Evolutionary conservation across 176 grass and related monocot genomes (phyloP).

Genomic region (sorghum (Sorghum bicolor)): Sorghum_bicolor_NCBIv3 NC_012870.2:7086501-7087000

Average conservation of each 20-base stretch:
- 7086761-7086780: background rate
- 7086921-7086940: no score
- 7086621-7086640: background rate
- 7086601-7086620: background rate
- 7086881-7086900: background rate
- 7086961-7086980: no score
- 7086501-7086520: constrained; percentile 23
- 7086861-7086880: no score
- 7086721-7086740: background rate
- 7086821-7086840: background rate
- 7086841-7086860: background rate
- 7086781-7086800: background rate
- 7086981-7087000: no score
- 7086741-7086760: background rate
- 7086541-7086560: background rate
- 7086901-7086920: background rate
- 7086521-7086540: constrained; percentile 31
- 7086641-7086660: background rate
- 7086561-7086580: constrained; percentile 17
- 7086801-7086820: background rate
- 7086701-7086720: background rate
- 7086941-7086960: no score
- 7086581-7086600: constrained; percentile 10
- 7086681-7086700: background rate
- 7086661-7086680: background rate